A percentile compares a stretch with the other conserved stretches of the same genome.
These are phyloP conservation scores for Gossypium arboreum DNA, from an alignment of 345 rosid genomes.

Conservation along the genomic window DNA sequence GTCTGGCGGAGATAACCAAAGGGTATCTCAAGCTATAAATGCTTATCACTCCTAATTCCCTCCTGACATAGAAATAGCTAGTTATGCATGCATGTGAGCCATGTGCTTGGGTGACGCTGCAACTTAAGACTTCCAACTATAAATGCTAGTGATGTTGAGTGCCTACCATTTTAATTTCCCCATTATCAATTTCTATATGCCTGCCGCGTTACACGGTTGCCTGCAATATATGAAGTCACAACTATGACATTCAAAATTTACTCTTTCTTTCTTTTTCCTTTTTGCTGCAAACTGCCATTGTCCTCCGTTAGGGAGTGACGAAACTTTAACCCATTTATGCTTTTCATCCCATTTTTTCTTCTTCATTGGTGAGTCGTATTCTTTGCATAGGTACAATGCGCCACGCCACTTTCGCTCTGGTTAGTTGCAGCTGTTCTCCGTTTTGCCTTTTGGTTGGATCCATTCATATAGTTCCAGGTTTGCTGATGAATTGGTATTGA, in stretches of 20 bases:
- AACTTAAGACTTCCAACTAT: neutral
- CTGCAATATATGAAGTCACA: neutral
- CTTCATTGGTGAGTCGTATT: neutral
- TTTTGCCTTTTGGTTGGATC: neutral
- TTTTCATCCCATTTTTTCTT: neutral
- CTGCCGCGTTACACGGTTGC: neutral
- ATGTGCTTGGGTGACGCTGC: slow-evolving; percentile 28
- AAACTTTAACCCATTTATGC: neutral
- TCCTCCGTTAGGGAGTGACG: slow-evolving; percentile 19
- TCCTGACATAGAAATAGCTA: neutral
- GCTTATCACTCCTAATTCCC: neutral
- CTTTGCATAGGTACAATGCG: neutral
- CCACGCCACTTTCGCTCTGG: neutral
- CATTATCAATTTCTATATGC: neutral
- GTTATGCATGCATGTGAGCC: slow-evolving; percentile 27
- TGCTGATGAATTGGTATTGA: neutral
- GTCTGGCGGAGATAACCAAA: neutral
- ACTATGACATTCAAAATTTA: slow-evolving; percentile 3
- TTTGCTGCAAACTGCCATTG: slow-evolving; percentile 24
- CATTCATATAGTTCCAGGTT: neutral
- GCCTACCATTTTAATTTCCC: neutral
- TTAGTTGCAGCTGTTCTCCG: neutral
- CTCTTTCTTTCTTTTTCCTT: neutral
- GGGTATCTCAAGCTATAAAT: neutral
- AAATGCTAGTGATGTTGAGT: slow-evolving; percentile 18